Evolutionary conservation across 768 basidiomycete species (phyloP), one percentile per base, ranked within the genome.

Genomic region (Leucocoprinus sp.): DNA sequence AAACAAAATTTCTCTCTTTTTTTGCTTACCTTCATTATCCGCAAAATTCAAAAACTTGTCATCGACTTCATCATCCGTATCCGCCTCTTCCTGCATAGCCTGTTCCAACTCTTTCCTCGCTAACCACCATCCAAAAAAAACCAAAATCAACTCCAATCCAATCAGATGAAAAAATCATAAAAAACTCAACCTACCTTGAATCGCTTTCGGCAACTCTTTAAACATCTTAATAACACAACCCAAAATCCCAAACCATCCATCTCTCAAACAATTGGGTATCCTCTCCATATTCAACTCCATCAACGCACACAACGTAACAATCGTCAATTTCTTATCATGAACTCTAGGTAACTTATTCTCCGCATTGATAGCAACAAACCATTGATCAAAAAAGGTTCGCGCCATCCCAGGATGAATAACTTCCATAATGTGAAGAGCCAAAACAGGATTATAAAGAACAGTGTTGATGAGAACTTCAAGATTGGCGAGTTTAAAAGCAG

Each of bases 271-370:
- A 33, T 71, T 70, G 2, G 84, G 87, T 27, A 88, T 70, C 38
- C 57, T 58, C 7, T 60, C 59, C 1, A 75, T 72, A 9, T 79
- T 69, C 62, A 89, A 65, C 63, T 91, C 87, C 57, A 95, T 67
- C 48, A 93, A 64, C 36, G 80, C 78, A 51, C 82, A 86, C 46
- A 93, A 60, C 8, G 90, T 79, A 47, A 87, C 59, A 45, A 93
- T 77, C 53, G 76, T 78, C 47, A 93, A 66, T 63, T 84, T 90
- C 74, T 92, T 91, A 65, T 93, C 90, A 58, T 95, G 90, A 35
- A 95, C 89, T 15, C 90, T 78, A 9, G 88, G 86, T 27, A 92
- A 72, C 38, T 70, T 73, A 19, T 60, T 67, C 24, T 71, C 69
- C 40, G 65, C 64, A 47, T 79, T 80, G 62, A 91, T 84, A 8